Conservation (phyloP, 75 land plant genomes). For the Pinus taeda region DNA sequence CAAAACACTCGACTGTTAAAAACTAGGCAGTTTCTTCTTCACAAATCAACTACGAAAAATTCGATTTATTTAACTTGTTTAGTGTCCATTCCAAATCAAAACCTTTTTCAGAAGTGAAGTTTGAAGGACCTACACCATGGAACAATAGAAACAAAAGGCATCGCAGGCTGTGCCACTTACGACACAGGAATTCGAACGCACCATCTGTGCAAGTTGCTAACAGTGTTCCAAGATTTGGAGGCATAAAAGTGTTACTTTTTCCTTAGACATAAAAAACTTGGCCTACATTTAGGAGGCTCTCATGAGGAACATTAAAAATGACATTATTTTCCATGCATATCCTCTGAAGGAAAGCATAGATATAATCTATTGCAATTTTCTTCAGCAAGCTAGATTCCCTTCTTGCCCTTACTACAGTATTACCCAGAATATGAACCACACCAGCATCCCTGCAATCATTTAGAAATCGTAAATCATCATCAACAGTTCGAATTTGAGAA, state of each 20-base stretch:
- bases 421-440: constrained; percentile 83
- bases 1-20: no score
- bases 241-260: no score
- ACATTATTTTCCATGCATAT: constrained; percentile 75
- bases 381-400: constrained; percentile 50
- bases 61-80: no score
- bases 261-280: constrained; percentile 67
- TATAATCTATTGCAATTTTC: constrained; percentile 61
- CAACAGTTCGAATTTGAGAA: constrained; percentile 22
- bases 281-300: constrained; percentile 74
- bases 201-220: background rate
- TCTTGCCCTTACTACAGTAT: constrained; percentile 63
- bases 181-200: background rate
- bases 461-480: constrained; percentile 55
- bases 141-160: background rate
- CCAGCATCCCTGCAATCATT: constrained; percentile 56
- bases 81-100: no score
- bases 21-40: no score
- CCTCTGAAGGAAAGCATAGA: constrained; percentile 72
- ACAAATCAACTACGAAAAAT: no score
- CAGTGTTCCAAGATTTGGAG: background rate
- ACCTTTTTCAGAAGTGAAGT: no score
- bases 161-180: background rate
- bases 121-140: no score
- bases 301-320: constrained; percentile 73